Percentiles rank a stretch among this genome's conserved stretches.
Conservation (phyloP, 345 rosid genomes). For the Syzygium oleosum region DNA sequence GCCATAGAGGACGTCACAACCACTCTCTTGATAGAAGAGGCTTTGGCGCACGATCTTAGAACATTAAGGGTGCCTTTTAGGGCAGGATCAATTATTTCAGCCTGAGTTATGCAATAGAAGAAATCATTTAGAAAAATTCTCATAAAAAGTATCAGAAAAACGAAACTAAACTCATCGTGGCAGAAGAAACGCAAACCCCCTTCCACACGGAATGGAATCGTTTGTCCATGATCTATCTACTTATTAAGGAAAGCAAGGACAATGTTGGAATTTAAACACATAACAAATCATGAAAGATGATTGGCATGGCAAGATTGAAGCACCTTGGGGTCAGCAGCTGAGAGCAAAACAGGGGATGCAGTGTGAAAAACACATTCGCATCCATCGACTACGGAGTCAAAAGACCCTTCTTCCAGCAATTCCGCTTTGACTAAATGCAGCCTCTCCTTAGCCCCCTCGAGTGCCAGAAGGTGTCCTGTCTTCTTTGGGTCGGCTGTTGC, state of each 20-base stretch:
- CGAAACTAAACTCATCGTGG: not conserved
- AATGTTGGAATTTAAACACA: not conserved
- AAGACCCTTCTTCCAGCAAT: slow-evolving; percentile 22
- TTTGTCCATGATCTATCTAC: not conserved
- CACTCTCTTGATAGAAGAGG: slow-evolving; percentile 35
- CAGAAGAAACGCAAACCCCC: not conserved
- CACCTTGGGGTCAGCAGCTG: slow-evolving; percentile 18
- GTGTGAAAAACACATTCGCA: slow-evolving; percentile 26
- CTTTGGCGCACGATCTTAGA: slow-evolving; percentile 31
- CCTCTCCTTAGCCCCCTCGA: slow-evolving; percentile 31
- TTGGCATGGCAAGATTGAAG: not conserved
- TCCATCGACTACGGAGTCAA: slow-evolving; percentile 22
- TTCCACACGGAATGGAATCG: not conserved
- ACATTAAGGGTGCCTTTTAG: slow-evolving; percentile 44
- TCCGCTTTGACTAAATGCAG: slow-evolving; percentile 24
- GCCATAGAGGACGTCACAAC: slow-evolving; percentile 38
- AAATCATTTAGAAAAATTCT: not conserved
- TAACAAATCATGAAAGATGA: not conserved
- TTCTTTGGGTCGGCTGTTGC: slow-evolving; percentile 23
- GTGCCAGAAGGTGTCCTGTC: slow-evolving; percentile 18
- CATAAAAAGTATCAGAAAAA: not conserved
- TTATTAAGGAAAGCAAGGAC: not conserved
- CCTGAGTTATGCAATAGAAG: slow-evolving; percentile 2
- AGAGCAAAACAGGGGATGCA: slow-evolving; percentile 14
- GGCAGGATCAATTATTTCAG: slow-evolving; percentile 39